These are phyloP conservation scores for Blastobotrys elegans DNA, from an alignment of 1,139 yeast species.

Conservation along the genomic window DNA sequence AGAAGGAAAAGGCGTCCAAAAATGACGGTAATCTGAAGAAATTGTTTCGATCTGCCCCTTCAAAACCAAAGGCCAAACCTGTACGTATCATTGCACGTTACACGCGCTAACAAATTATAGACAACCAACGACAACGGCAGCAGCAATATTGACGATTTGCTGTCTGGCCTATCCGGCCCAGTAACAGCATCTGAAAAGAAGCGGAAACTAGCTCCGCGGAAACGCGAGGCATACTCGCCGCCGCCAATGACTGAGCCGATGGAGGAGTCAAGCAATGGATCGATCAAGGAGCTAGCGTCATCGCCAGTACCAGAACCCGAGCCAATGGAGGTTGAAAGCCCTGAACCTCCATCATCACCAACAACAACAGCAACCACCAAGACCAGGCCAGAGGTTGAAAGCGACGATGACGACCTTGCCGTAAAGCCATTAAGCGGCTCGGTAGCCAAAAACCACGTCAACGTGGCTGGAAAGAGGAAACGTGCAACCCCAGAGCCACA, in stretches of 20 bases:
- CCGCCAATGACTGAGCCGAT: slow-evolving; percentile 1
- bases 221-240: background rate
- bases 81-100: too few species aligned
- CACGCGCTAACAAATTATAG: background rate
- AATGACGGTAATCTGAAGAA: slow-evolving; percentile 20
- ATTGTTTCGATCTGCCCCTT: slow-evolving; percentile 25
- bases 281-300: background rate
- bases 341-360: slow-evolving; percentile 9
- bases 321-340: slow-evolving; percentile 7
- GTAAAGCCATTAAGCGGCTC: slow-evolving; percentile 11
- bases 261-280: background rate
- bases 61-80: slow-evolving; percentile 15
- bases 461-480: slow-evolving; percentile 1
- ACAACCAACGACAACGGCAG: background rate
- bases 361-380: background rate
- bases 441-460: slow-evolving; percentile 2
- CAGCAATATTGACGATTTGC: slow-evolving; percentile 25
- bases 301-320: background rate
- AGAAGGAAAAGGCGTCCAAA: slow-evolving; percentile 22
- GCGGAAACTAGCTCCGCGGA: slow-evolving; percentile 11
- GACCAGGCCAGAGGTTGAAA: slow-evolving; percentile 3
- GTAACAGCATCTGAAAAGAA: slow-evolving; percentile 8
- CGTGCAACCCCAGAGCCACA: background rate
- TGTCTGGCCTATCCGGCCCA: slow-evolving; percentile 19
- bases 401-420: slow-evolving; percentile 12